Evolutionary conservation across 495 filamentous ascomycete genomes (phyloP), one percentile per base, ranked within the genome.

Genomic region (Penicillium longicatenatum): DNA sequence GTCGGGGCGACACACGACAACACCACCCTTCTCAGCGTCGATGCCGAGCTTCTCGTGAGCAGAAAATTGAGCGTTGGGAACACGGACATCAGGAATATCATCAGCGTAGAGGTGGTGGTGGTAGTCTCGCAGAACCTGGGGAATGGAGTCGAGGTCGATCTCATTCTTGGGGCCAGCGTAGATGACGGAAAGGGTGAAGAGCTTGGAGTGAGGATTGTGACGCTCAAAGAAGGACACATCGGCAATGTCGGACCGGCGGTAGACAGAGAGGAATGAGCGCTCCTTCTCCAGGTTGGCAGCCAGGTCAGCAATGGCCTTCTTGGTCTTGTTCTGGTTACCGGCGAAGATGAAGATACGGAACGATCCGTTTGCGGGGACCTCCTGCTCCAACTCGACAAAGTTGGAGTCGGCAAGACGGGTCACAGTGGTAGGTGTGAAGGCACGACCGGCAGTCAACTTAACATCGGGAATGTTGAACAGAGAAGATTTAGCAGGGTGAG

Each of bases 41-140:
- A 96, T 70, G 0, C 92, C 92, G 79, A 95, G 89, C 81, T 93
- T 95, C 48, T 88, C 85, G 76, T 97, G 92, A 24, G 91, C 91
- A 10, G 89, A 78, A 26, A 86, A 90, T 57, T 75, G 75, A 19
- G 88, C 87, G 45, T 86, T 75, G 0, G 88, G 88, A 2, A 89
- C 86, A 12, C 83, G 77, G 43, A 80, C 74, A 69, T 93, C 89
- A 80, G 86, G 88, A 42, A 90, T 80, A 71, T 95, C 89, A 61
- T 96, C 92, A 6, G 91, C 88, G 65, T 95, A 96, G 45, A 96
- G 80, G 69, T 94, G 88, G 62, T 92, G 84, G 59, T 86, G 78
- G 74, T 96, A 96, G 52, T 89, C 78, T 2, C 83, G 84, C 30
- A 93, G 76, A 12, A 89, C 63, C 39, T 80, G 74, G 22, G 91